Conservation (phyloP, 805 yeast species). For the Nakazawaea molendinolei region DNA sequence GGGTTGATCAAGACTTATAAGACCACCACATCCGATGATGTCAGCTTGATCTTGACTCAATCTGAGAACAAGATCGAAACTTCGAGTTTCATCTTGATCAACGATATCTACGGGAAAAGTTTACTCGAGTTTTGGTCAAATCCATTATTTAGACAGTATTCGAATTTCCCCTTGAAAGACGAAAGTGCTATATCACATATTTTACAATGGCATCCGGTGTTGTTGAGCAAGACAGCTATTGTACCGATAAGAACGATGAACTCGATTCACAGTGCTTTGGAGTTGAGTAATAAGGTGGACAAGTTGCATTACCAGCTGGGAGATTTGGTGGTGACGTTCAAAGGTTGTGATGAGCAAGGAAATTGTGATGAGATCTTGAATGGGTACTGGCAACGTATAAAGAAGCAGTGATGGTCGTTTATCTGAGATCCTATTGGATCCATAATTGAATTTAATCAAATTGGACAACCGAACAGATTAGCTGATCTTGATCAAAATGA, state of each 20-base stretch:
- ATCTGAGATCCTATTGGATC: too few species aligned
- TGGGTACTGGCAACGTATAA: constrained; percentile 22
- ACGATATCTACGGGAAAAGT: constrained; percentile 57
- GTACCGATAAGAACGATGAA: constrained; percentile 59
- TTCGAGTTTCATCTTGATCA: constrained; percentile 64
- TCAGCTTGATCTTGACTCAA: constrained; percentile 64
- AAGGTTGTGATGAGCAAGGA: constrained; percentile 43
- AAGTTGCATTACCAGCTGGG: constrained; percentile 48
- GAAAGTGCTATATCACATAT: constrained; percentile 77
- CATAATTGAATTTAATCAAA: too few species aligned
- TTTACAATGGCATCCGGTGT: constrained; percentile 90
- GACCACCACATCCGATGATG: constrained; percentile 45
- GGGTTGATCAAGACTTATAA: constrained; percentile 66
- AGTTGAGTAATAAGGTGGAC: constrained; percentile 33
- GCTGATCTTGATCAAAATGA: too few species aligned
- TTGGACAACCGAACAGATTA: too few species aligned
- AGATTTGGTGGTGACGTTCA: constrained; percentile 61
- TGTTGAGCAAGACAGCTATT: constrained; percentile 65
- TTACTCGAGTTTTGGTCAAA: constrained; percentile 79
- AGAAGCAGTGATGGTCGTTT: constrained; percentile 17
- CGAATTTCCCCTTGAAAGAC: constrained; percentile 51
- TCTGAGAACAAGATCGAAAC: constrained; percentile 57
- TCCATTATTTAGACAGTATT: constrained; percentile 59
- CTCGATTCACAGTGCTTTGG: constrained; percentile 33
- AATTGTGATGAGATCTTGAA: constrained; percentile 48